Evolutionary conservation across 2,329 filamentous ascomycete species (phyloP), one percentile per base, ranked within the genome.

Genomic region (Achaetomium macrosporum): DNA sequence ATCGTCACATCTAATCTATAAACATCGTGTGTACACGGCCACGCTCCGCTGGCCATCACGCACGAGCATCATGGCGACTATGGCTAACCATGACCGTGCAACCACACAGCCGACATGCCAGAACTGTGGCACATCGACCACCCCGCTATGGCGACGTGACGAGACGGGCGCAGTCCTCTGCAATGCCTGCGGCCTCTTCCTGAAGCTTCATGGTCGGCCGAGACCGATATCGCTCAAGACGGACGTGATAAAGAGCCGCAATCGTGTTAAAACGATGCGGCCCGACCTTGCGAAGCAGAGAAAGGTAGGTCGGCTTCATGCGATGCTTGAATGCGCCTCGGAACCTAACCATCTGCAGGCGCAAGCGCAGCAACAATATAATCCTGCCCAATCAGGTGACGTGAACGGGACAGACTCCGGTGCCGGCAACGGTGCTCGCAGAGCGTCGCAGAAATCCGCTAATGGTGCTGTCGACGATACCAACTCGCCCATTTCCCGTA

Each of bases 171-270:
- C 90, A 1, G 92, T 99, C 36, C 86, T 99, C 48, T 99, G 93
- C 83, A 99, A 99, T 74, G 93, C 93, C 65, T 99, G 93, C 72
- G 93, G 93, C 55, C 81, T 99, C 53, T 99, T 97, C 72, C 81
- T 97, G 65, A 99, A 99, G 79, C 80, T 99, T 62, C 93, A 99
- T 69, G 91, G 91, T 59, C 87, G 91, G 25, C 84, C 93, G 56
- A 85, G 93, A 52, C 93, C 93, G 62, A 96, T 96, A 69, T 95
- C 89, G 63, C 81, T 99, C 64, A 99, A 99, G 79, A 97, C 93
- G 45, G 93, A 99, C 76, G 92, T 97, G 62, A 99, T 99, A 76
- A 99, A 99, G 78, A 96, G 91, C 76, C 90, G 93, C 65, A 99
- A 99, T 73, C 85, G 93, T 60, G 92, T 97, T 63, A 97, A 97